Percentiles rank a stretch among this genome's conserved stretches.
Conservation (phyloP, 2,329 filamentous ascomycete genomes). For the Macrophomina phaseolina region DNA sequence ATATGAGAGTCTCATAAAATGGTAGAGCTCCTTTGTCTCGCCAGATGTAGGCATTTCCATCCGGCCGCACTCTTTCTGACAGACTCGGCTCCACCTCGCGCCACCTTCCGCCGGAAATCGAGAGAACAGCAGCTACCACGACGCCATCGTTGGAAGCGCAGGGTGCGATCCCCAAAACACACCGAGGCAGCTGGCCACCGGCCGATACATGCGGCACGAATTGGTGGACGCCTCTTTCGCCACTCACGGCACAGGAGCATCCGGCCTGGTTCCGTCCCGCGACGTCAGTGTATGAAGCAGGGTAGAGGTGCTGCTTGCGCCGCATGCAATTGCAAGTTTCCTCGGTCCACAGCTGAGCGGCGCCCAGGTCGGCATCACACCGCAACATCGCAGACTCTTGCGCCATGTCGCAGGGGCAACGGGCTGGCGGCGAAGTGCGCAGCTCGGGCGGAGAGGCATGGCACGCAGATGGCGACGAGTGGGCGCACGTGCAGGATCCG, state of each 20-base stretch:
- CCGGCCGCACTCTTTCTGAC: no score
- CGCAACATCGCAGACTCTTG: not conserved
- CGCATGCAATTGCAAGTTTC: not conserved
- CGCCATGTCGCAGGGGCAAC: constrained; percentile 12
- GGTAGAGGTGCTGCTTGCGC: not conserved
- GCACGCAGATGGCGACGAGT: constrained; percentile 41
- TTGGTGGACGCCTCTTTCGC: not conserved
- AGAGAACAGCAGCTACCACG: no score
- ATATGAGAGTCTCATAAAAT: not conserved
- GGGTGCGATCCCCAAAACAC: no score
- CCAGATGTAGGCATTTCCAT: no score
- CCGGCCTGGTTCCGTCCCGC: not conserved
- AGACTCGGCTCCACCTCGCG: no score
- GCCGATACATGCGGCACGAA: not conserved
- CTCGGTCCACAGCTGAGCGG: not conserved
- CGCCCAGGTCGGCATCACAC: not conserved
- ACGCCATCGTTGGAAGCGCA: no score
- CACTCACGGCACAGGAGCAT: not conserved
- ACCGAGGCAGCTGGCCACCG: no score
- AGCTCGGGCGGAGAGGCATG: constrained; percentile 3
- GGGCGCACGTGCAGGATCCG: constrained; percentile 72
- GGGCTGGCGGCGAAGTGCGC: not conserved
- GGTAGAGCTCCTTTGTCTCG: not conserved
- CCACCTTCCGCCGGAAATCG: no score
- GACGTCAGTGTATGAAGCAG: constrained; percentile 10